These are phyloP conservation scores for Primulina huaijiensis DNA, from an alignment of 257 asterid species.

Conservation along the genomic window DNA sequence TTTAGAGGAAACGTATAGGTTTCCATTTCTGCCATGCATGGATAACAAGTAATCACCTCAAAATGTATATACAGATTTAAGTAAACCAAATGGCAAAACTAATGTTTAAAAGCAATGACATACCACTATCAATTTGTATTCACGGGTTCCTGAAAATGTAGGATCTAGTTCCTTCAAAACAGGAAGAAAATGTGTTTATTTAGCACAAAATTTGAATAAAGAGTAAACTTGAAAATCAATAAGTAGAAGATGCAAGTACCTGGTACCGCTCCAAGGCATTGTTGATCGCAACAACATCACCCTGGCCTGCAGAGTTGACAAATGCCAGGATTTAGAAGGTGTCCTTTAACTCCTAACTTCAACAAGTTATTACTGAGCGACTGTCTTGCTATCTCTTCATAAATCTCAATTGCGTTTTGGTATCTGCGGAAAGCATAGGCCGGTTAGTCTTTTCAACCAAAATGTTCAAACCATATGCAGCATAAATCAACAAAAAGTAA, in stretches of 20 bases:
- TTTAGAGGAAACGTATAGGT: neutral
- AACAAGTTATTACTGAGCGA: conserved; percentile 57
- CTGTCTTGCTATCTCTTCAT: conserved; percentile 65
- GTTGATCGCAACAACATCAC: conserved; percentile 53
- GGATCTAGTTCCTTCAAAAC: conserved; percentile 85
- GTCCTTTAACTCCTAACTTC: conserved; percentile 71
- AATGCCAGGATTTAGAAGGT: conserved; percentile 72
- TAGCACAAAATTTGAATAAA: conserved; percentile 15
- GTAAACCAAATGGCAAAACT: neutral
- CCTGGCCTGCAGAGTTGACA: conserved; percentile 71
- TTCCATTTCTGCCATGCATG: neutral
- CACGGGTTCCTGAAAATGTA: conserved; percentile 92
- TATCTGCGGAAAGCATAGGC: conserved; percentile 43
- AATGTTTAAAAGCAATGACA: conserved; percentile 27
- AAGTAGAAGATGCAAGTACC: conserved; percentile 41
- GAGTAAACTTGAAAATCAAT: neutral
- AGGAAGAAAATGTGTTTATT: conserved; percentile 15
- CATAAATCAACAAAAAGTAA: conserved; percentile 1
- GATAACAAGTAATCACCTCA: conserved; percentile 16
- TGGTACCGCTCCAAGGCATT: conserved; percentile 58
- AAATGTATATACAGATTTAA: neutral
- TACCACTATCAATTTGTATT: conserved; percentile 73
- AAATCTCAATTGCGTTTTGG: conserved; percentile 56
- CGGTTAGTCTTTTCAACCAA: conserved; percentile 23
- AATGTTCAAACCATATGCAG: conserved; percentile 4